Base-by-base conservation (phyloP, 140 eudicot species). In the Oenanthe javanica region DNA sequence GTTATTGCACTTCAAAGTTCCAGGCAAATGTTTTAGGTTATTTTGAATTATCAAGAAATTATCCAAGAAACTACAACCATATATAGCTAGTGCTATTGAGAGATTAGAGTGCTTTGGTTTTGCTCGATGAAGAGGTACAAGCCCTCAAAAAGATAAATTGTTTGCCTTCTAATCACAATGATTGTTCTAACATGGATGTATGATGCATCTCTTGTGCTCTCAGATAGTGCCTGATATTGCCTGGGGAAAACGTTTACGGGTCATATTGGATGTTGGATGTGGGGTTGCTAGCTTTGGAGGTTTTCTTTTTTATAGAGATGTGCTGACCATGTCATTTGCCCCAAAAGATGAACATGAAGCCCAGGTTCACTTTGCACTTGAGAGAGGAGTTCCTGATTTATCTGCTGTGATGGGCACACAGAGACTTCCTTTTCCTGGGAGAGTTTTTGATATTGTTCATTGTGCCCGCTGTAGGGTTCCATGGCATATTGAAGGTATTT, bases 391-490 rank as follows among this genome's bases (percentile, higher is more conserved):
- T 73, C 97, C 99, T 71, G 99, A 93, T 55, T 79, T 95, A 77
- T 95, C 99, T 42, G 99, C 99, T 84, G 99, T 95, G 47, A 95
- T 95, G 99, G 99, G 98, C 47, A 95, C 99, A 4, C 87, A 84
- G 78, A 91, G 99, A 77, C 99, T 95, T 80, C 98, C 99, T 42
- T 95, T 85, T 81, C 97, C 99, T 19, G 93, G 93, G 73, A 89
- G 93, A 77, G 97, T 89, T 59, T 95, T 95, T 81, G 98, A 95
- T 86, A 81, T 91, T 72, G 97, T 95, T 36, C 99, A 95, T 83
- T 95, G 99, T 89, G 99, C 99, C 47, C 92, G 99, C 99, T 95
- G 99, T 81, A 86, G 99, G 82, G 99, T 95, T 43, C 99, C 99
- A 19, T 95, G 99, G 99, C 97, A 93, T 83, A 91, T 91, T 83